These are phyloP conservation scores for Plasmodium cynomolgi DNA, from an alignment of 169 alveolate genomes.

Conservation along the genomic window DNA sequence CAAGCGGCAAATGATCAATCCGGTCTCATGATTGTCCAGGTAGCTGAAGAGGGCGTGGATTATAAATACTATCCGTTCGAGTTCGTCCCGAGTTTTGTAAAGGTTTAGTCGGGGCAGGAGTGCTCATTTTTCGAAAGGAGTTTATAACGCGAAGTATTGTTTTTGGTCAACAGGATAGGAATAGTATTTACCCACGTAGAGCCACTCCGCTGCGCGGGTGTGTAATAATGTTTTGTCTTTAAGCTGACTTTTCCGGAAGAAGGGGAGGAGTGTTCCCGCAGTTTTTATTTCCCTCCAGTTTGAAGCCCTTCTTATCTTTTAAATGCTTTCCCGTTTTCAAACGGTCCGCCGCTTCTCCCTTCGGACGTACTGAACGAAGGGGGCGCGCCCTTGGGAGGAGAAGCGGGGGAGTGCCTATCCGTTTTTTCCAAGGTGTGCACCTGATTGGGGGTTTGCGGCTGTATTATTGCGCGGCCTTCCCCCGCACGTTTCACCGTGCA, in stretches of 20 bases:
- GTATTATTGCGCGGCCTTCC: neutral
- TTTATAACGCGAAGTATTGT: neutral
- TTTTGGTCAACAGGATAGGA: neutral
- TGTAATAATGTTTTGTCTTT: neutral
- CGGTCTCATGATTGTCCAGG: conserved; percentile 23
- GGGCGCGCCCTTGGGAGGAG: neutral
- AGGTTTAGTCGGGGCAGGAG: neutral
- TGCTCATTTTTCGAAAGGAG: neutral
- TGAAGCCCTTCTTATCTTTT: neutral
- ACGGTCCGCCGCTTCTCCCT: neutral
- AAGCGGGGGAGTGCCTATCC: neutral
- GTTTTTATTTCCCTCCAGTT: neutral
- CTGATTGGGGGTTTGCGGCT: neutral
- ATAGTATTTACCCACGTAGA: neutral
- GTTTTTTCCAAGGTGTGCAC: neutral
- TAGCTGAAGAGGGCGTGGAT: conserved; percentile 3
- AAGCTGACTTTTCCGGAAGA: neutral
- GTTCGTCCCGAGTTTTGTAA: conserved; percentile 1
- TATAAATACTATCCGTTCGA: conserved; percentile 39
- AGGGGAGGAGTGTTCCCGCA: neutral
- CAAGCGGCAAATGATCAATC: conserved; percentile 17
- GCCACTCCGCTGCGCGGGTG: neutral
- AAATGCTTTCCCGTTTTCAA: neutral
- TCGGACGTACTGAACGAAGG: neutral
- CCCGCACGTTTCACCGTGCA: neutral